Percentiles rank a stretch among this genome's conserved stretches.
Evolutionary conservation across 2,329 filamentous ascomycete genomes (phyloP).

Genomic region (Talaromyces sp.): DNA sequence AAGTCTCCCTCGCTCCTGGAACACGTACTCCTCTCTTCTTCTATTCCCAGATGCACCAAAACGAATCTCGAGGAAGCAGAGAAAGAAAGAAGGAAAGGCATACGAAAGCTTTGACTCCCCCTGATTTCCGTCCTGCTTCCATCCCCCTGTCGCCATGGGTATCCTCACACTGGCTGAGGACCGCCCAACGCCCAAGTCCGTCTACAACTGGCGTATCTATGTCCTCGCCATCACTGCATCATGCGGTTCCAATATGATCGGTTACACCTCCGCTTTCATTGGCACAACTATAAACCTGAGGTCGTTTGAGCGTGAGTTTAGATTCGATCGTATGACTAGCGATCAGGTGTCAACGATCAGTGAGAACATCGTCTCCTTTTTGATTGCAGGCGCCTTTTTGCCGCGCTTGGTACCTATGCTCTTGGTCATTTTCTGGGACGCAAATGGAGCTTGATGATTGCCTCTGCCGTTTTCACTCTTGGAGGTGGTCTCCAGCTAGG

Average conservation of each 20-base stretch:
- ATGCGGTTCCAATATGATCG: conserved; percentile 59
- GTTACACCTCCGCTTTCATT: conserved; percentile 72
- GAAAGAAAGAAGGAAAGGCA: background rate
- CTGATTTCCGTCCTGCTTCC: background rate
- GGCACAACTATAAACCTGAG: conserved; percentile 70
- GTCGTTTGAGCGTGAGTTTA: conserved; percentile 58
- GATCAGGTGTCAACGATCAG: background rate
- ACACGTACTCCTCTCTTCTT: background rate
- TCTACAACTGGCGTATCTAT: conserved; percentile 62
- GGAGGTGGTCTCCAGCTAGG: background rate
- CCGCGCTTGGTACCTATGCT: background rate
- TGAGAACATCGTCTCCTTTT: background rate
- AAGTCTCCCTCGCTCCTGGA: background rate
- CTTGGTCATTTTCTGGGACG: background rate
- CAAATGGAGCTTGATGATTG: background rate
- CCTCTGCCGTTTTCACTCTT: background rate
- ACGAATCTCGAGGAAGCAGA: background rate
- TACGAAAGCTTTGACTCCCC: background rate
- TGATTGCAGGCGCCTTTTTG: background rate
- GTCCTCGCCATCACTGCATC: conserved; percentile 54
- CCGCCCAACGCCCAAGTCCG: conserved; percentile 55
- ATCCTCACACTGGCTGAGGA: conserved; percentile 42
- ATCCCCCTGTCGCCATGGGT: background rate
- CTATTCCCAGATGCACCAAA: background rate
- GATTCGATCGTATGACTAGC: background rate